These are phyloP conservation scores for Scheffersomyces segobiensis DNA, from an alignment of 1,139 yeast genomes.

Conservation along the genomic window DNA sequence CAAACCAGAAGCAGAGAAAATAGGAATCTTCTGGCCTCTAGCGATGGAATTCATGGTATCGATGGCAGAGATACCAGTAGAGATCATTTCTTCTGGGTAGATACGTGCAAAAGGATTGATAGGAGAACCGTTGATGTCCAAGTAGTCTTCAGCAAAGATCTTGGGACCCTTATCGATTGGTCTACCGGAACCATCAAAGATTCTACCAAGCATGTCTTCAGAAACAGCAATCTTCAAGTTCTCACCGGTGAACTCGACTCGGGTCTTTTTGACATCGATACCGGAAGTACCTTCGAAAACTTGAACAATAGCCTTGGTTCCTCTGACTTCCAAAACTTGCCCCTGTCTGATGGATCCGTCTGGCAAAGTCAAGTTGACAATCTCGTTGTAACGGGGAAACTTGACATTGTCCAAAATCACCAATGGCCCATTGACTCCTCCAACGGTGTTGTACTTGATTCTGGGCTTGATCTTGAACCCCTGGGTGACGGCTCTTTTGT, in stretches of 20 bases:
- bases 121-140: conserved; percentile 98
- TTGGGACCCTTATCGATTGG: conserved; percentile 98
- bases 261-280: conserved; percentile 94
- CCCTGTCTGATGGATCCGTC: conserved; percentile 95
- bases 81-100: conserved; percentile 99
- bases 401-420: conserved; percentile 95
- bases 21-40: conserved; percentile 99
- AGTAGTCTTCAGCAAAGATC: conserved; percentile 96
- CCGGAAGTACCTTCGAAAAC: conserved; percentile 99
- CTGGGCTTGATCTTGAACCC: conserved; percentile 91
- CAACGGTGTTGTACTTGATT: conserved; percentile 90
- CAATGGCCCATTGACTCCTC: conserved; percentile 97
- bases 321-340: conserved; percentile 96
- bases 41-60: conserved; percentile 99
- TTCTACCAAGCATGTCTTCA: conserved; percentile 96
- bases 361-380: conserved; percentile 92
- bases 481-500: conserved; percentile 88
- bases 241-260: conserved; percentile 94
- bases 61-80: conserved; percentile 97
- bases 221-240: conserved; percentile 91
- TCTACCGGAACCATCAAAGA: conserved; percentile 98
- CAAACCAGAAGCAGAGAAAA: conserved; percentile 97
- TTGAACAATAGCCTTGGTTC: conserved; percentile 95
- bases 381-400: conserved; percentile 94
- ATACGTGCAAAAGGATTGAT: conserved; percentile 97